Conservation (phyloP, 2,329 filamentous ascomycete species). For the Albophoma yamanashiensis region DNA sequence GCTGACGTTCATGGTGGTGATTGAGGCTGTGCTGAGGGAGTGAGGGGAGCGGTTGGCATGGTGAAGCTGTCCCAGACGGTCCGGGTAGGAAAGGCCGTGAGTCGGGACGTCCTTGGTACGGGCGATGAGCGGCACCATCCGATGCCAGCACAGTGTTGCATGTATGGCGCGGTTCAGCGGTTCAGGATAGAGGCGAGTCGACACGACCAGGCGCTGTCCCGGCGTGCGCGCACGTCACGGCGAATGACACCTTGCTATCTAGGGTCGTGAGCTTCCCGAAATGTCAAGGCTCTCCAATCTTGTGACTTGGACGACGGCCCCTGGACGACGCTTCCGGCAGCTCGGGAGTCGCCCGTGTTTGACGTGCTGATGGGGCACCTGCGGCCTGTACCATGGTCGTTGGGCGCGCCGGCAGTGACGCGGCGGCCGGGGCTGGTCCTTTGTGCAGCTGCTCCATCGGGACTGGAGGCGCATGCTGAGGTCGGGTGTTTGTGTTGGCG, state of each 20-base stretch:
- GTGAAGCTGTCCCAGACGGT: not conserved
- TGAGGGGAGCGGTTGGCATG: not conserved
- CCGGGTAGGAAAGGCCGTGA: not conserved
- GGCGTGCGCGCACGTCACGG: not conserved
- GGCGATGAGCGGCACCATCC: not conserved
- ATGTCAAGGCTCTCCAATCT: not conserved
- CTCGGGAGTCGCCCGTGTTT: not conserved
- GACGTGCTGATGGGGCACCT: not conserved
- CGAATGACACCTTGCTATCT: not conserved
- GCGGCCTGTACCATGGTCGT: not conserved
- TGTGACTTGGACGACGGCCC: not conserved
- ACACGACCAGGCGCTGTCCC: not conserved
- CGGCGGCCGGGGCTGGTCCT: not conserved
- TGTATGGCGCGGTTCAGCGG: not conserved
- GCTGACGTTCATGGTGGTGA: conserved; percentile 22
- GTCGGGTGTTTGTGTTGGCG: not conserved
- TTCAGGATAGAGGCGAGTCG: not conserved
- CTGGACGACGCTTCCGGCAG: not conserved
- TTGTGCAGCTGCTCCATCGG: not conserved
- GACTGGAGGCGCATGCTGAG: not conserved
- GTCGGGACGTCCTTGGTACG: not conserved
- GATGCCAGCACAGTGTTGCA: not conserved
- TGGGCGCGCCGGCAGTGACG: not conserved
- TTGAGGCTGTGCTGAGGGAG: conserved; percentile 25
- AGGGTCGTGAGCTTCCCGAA: not conserved